Percentiles rank a stretch among this genome's conserved stretches.
Conservation (phyloP, 495 filamentous ascomycete species). For the Talaromyces liani region DNA sequence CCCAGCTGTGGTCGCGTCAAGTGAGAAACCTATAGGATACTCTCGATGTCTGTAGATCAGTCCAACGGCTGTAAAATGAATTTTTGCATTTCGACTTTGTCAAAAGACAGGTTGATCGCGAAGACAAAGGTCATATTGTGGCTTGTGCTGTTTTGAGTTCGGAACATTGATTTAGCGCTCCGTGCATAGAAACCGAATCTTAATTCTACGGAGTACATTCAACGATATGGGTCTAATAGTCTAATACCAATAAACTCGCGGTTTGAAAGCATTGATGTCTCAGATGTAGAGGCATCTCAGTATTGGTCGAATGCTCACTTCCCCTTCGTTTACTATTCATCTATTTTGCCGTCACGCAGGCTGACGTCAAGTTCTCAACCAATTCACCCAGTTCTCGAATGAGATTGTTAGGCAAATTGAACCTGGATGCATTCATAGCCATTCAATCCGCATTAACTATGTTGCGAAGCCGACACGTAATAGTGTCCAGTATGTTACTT, state of each 20-base stretch:
- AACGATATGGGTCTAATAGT: neutral
- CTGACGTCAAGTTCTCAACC: neutral
- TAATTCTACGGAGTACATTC: neutral
- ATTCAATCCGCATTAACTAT: neutral
- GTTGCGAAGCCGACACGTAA: neutral
- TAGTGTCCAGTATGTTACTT: neutral
- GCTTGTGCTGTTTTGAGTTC: neutral
- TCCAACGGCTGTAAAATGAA: neutral
- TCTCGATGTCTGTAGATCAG: neutral
- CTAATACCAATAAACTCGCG: neutral
- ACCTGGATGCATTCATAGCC: too few relatives aligned
- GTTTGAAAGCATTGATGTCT: neutral
- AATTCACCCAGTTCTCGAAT: neutral
- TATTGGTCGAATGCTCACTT: neutral
- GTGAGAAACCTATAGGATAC: neutral
- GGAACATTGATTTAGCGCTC: slow-evolving; percentile 2
- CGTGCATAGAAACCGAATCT: neutral
- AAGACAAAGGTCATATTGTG: neutral
- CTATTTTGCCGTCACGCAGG: neutral
- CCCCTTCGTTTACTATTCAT: neutral
- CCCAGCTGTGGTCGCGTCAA: neutral
- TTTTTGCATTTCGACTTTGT: neutral
- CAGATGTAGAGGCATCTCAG: neutral
- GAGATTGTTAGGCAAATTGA: neutral
- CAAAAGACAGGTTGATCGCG: neutral